Evolutionary conservation across 148 eudicot genomes (phyloP).

Genomic region (Dianthus caryophyllus): DNA sequence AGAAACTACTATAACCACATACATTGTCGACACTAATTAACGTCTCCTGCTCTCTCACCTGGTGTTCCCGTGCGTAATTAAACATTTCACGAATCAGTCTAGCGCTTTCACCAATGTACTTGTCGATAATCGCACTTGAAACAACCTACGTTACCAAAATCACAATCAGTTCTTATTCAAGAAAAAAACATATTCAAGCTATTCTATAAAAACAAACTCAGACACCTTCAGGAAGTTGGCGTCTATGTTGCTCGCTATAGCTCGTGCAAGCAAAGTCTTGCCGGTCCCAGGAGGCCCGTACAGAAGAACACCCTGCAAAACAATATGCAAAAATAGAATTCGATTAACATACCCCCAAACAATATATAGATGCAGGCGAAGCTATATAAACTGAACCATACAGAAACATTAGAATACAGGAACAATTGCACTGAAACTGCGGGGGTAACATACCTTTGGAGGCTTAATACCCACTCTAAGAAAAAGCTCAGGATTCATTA

Average conservation of each 20-base stretch:
- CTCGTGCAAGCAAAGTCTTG: slow-evolving; percentile 91
- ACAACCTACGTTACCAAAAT: slow-evolving; percentile 56
- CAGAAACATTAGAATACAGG: background rate
- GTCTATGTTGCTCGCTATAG: slow-evolving; percentile 96
- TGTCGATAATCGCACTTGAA: slow-evolving; percentile 96
- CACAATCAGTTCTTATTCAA: background rate
- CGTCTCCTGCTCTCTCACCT: slow-evolving; percentile 40
- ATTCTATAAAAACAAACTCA: slow-evolving; percentile 1
- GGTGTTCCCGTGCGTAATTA: slow-evolving; percentile 93
- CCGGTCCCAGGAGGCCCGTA: slow-evolving; percentile 99
- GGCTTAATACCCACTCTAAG: slow-evolving; percentile 95
- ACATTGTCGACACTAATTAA: background rate
- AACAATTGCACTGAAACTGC: background rate
- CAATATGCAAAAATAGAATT: background rate
- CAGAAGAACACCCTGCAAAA: slow-evolving; percentile 84
- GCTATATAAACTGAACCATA: too few relatives aligned
- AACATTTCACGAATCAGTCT: slow-evolving; percentile 98
- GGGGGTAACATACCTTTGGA: slow-evolving; percentile 64
- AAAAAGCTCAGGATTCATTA: slow-evolving; percentile 99
- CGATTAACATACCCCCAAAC: background rate
- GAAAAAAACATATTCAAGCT: background rate
- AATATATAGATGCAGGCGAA: background rate
- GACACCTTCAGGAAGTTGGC: slow-evolving; percentile 94
- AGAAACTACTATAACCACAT: slow-evolving; percentile 10
- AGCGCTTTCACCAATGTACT: slow-evolving; percentile 98